These are phyloP conservation scores for Linderina pennispora DNA, from an alignment of 192 early-diverging fungal genomes.

Conservation along the genomic window DNA sequence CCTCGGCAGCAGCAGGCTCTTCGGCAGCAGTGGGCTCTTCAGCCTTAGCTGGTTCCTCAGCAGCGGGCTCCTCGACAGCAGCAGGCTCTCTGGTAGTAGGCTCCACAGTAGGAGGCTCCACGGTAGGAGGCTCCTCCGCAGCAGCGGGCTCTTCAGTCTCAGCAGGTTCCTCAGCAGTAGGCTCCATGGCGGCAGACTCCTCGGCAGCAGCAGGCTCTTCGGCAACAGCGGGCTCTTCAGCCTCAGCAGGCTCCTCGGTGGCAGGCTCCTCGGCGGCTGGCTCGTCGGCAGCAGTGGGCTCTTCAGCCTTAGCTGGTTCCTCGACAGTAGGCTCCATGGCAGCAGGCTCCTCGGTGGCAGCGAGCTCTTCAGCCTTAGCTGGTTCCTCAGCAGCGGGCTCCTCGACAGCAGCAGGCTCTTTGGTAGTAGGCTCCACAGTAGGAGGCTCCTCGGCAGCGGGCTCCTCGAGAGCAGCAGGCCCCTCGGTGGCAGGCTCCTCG, in stretches of 20 bases:
- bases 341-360: no score
- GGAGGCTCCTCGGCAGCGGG: no score
- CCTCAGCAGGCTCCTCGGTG: neutral
- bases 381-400: no score
- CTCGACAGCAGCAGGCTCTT: no score
- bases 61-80: neutral
- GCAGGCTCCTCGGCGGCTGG: conserved; percentile 2
- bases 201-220: neutral
- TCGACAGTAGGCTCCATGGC: conserved; percentile 3
- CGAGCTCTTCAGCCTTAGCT: no score
- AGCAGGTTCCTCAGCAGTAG: conserved; percentile 1
- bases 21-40: neutral
- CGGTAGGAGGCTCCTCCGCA: neutral
- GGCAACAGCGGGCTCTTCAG: conserved; percentile 3
- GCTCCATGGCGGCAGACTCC: conserved; percentile 1
- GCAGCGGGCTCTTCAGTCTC: conserved; percentile 2
- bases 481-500: conserved; percentile 1
- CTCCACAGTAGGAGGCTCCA: neutral
- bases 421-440: no score
- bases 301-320: neutral
- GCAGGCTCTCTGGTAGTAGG: neutral
- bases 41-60: neutral
- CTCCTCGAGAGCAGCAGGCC: no score
- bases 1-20: neutral
- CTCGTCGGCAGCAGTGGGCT: conserved; percentile 3